Conservation (phyloP, 1,284 basidiomycete genomes). For the Leccinum insigne region DNA sequence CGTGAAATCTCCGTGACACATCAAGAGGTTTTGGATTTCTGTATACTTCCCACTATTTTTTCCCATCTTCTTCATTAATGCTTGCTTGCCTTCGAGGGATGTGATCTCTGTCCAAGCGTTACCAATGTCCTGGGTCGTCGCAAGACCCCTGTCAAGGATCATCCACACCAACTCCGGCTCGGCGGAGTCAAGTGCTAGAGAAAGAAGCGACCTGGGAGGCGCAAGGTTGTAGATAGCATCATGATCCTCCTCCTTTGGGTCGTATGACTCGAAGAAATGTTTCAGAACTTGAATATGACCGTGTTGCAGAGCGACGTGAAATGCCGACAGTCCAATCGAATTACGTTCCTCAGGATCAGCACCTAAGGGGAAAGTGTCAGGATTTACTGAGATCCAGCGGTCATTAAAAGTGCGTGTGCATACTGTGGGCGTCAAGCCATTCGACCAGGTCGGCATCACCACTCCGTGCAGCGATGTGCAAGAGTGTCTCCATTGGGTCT, state of each 20-base stretch:
- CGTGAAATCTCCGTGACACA: conserved; percentile 52
- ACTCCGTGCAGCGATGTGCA: conserved; percentile 60
- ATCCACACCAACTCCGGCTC: conserved; percentile 63
- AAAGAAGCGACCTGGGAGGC: conserved; percentile 44
- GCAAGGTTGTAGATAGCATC: conserved; percentile 46
- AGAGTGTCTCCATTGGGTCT: conserved; percentile 63
- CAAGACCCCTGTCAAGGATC: conserved; percentile 58
- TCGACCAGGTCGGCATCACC: conserved; percentile 57
- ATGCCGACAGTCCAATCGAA: conserved; percentile 53
- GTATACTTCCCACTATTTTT: conserved; percentile 38
- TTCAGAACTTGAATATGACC: conserved; percentile 51
- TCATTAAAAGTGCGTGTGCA: conserved; percentile 30
- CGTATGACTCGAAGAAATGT: conserved; percentile 59
- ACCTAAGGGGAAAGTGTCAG: conserved; percentile 41
- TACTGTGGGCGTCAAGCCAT: conserved; percentile 73
- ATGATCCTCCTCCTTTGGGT: conserved; percentile 47
- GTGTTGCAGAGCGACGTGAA: conserved; percentile 61
- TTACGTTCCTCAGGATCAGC: conserved; percentile 71
- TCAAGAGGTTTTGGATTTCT: conserved; percentile 56
- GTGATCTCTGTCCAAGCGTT: conserved; percentile 51
- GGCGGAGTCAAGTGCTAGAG: conserved; percentile 55
- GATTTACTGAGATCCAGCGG: conserved; percentile 21
- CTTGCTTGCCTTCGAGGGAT: conserved; percentile 36
- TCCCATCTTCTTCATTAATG: conserved; percentile 28
- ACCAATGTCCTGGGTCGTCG: conserved; percentile 46